Evolutionary conservation across 495 filamentous ascomycete genomes (phyloP).

Genomic region (Neurospora tetrasperma): DNA sequence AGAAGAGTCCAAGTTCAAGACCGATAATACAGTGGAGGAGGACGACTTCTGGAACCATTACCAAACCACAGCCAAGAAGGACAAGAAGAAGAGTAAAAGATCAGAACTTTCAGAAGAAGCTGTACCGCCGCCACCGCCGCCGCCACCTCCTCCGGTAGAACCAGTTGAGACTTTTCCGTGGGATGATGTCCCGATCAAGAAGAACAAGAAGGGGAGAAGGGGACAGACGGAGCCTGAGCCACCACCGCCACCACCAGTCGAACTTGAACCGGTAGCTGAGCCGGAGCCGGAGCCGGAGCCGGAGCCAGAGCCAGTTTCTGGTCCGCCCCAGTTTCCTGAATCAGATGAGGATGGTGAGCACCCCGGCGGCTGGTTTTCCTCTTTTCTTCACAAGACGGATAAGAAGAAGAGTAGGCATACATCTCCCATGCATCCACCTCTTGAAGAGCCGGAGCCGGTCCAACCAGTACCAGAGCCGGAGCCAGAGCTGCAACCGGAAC

Average conservation of each 20-base stretch:
- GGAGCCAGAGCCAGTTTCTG: slow-evolving; percentile 10
- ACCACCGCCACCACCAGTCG: slow-evolving; percentile 10
- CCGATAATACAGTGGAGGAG: slow-evolving; percentile 18
- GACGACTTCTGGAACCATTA: slow-evolving; percentile 10
- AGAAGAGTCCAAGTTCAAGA: slow-evolving; percentile 14
- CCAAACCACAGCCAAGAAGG: neutral
- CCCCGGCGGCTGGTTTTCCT: slow-evolving; percentile 7
- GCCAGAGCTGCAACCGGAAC: slow-evolving; percentile 8
- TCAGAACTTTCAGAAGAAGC: neutral
- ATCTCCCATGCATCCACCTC: neutral
- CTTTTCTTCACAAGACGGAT: slow-evolving; percentile 13
- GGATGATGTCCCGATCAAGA: slow-evolving; percentile 1
- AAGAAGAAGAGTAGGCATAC: slow-evolving; percentile 23
- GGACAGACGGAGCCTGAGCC: slow-evolving; percentile 10
- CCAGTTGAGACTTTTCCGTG: neutral
- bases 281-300: slow-evolving; percentile 15
- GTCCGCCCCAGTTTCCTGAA: neutral
- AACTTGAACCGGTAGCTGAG: slow-evolving; percentile 16
- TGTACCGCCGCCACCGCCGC: neutral
- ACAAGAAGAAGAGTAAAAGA: slow-evolving; percentile 10
- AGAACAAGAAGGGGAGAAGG: slow-evolving; percentile 16
- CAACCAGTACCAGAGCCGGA: slow-evolving; percentile 10
- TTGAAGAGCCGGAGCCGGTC: slow-evolving; percentile 7
- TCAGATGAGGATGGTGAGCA: slow-evolving; percentile 4
- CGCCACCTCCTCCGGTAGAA: neutral